phyloP scores from a whole-genome alignment of 441 rosid species.

The Populus trichocarpa region DNA sequence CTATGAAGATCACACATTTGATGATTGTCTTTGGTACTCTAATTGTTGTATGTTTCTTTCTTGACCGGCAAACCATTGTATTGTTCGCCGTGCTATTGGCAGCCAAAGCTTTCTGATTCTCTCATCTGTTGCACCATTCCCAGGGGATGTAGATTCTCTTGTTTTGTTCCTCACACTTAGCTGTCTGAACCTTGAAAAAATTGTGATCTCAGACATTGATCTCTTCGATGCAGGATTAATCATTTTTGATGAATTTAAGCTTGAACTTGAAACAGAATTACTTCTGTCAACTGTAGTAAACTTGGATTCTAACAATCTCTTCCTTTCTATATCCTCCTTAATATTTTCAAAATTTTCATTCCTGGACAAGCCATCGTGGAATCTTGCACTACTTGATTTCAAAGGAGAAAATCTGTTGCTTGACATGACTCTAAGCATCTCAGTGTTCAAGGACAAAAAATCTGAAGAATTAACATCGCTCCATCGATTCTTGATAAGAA shows the following conservation, averaged over 20 bases:
- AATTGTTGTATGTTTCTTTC: slow-evolving; percentile 18
- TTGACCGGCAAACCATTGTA: slow-evolving; percentile 42
- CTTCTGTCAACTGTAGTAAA: slow-evolving; percentile 12
- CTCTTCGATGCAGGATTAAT: slow-evolving; percentile 24
- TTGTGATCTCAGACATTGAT: slow-evolving; percentile 28
- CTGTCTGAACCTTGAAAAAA: slow-evolving; percentile 28
- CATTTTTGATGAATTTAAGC: slow-evolving; percentile 16
- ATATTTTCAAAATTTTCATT: slow-evolving; percentile 20
- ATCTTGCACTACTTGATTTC: slow-evolving; percentile 14
- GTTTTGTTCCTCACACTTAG: slow-evolving; percentile 7
- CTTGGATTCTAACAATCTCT: slow-evolving; percentile 22
- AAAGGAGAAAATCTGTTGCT: slow-evolving; percentile 30
- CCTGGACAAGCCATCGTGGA: neutral
- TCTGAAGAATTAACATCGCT: slow-evolving; percentile 59
- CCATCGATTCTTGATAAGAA: slow-evolving; percentile 46
- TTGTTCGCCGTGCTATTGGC: slow-evolving; percentile 43
- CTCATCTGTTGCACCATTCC: slow-evolving; percentile 24
- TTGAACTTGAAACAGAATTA: slow-evolving; percentile 12
- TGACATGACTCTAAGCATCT: slow-evolving; percentile 37
- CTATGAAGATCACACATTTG: slow-evolving; percentile 12
- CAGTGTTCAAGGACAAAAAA: slow-evolving; percentile 39
- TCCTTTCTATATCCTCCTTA: slow-evolving; percentile 34
- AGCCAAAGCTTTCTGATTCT: slow-evolving; percentile 40
- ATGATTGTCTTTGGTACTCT: slow-evolving; percentile 7
- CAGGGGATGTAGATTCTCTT: slow-evolving; percentile 11